Conservation (phyloP, 371 early-diverging fungal species). For the Umbelopsis sp. region DNA sequence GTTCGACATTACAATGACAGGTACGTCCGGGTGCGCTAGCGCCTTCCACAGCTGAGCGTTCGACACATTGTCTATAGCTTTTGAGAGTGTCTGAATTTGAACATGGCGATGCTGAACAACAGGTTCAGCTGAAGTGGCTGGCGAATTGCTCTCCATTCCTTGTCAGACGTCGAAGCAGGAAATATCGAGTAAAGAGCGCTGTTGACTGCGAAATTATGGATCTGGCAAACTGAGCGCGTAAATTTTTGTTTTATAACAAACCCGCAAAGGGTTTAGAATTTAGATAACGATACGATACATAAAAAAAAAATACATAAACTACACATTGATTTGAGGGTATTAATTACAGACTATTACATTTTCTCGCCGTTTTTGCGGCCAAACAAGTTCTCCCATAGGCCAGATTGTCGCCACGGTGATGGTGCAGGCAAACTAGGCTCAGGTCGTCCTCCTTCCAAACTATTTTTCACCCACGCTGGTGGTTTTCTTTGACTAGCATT, state of each 20-base stretch:
- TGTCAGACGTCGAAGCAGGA: background rate
- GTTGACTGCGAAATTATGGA: too few relatives aligned
- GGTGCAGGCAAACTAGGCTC: background rate
- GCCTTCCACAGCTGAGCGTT: conserved; percentile 27
- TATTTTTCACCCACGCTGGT: conserved; percentile 4
- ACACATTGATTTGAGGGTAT: background rate
- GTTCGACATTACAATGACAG: conserved; percentile 42
- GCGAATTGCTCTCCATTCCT: background rate
- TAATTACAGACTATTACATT: conserved; percentile 4
- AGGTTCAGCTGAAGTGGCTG: background rate
- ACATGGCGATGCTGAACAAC: conserved; percentile 36
- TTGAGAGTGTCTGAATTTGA: conserved; percentile 36
- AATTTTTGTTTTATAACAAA: background rate
- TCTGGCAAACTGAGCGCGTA: too few relatives aligned
- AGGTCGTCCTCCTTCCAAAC: conserved; percentile 5
- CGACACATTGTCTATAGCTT: conserved; percentile 18
- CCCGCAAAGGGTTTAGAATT: background rate
- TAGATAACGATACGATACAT: too few relatives aligned
- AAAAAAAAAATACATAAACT: background rate
- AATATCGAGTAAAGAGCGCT: background rate
- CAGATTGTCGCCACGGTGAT: background rate
- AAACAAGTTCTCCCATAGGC: conserved; percentile 9
- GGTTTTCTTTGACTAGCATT: background rate
- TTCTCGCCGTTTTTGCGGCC: conserved; percentile 1
- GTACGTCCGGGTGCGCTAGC: conserved; percentile 24